Conservation (phyloP, 345 rosid genomes). For the Bruguiera sexangula region DNA sequence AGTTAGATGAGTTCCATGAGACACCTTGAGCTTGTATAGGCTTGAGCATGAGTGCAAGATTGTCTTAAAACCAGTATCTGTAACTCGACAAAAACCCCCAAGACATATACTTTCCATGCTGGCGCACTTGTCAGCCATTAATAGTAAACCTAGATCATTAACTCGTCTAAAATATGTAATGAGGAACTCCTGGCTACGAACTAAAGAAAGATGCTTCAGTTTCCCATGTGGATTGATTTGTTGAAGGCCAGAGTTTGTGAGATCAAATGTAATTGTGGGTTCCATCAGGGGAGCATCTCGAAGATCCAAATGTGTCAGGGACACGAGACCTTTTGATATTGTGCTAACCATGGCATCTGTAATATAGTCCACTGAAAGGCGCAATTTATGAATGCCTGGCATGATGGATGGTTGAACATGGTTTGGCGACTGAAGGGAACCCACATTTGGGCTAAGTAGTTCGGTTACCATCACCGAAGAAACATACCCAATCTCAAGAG, state of each 20-base stretch:
- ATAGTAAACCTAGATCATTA: conserved; percentile 83
- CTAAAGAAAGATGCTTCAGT: conserved; percentile 73
- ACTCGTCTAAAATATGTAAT: conserved; percentile 71
- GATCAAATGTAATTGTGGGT: conserved; percentile 63
- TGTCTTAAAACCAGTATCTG: conserved; percentile 82
- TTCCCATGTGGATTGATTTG: conserved; percentile 71
- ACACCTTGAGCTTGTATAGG: conserved; percentile 69
- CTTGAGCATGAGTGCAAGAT: conserved; percentile 77
- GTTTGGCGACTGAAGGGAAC: conserved; percentile 30
- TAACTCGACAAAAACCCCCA: conserved; percentile 87
- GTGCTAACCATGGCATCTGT: conserved; percentile 66
- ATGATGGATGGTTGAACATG: conserved; percentile 39
- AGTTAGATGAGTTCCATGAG: conserved; percentile 69
- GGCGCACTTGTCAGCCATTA: conserved; percentile 83
- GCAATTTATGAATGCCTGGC: conserved; percentile 62
- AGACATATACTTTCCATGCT: conserved; percentile 80
- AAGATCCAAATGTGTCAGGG: conserved; percentile 77
- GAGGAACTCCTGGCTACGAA: conserved; percentile 75
- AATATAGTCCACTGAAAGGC: conserved; percentile 76
- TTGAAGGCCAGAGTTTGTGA: conserved; percentile 80
- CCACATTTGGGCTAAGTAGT: conserved; percentile 50
- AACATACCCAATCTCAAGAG: conserved; percentile 78
- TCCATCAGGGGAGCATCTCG: conserved; percentile 77
- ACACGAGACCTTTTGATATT: conserved; percentile 59
- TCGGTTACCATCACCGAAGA: conserved; percentile 78